These are phyloP conservation scores for Eucalyptus marginata DNA, from an alignment of 345 rosid species.

Conservation along the genomic window DNA sequence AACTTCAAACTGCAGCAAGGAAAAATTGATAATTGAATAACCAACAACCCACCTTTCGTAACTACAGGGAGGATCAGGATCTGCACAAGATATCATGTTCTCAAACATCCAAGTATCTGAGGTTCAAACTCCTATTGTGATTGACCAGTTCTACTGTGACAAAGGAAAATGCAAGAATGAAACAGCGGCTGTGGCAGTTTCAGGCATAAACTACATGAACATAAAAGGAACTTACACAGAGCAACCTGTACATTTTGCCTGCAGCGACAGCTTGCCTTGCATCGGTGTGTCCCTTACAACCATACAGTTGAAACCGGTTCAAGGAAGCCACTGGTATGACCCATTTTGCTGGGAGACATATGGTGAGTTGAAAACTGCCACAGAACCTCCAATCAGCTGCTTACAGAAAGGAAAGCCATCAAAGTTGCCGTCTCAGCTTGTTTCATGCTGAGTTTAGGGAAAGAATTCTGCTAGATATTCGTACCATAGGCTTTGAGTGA, in stretches of 20 bases:
- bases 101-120: constrained; percentile 69
- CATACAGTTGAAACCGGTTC: constrained; percentile 41
- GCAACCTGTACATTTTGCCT: constrained; percentile 58
- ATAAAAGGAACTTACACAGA: constrained; percentile 72
- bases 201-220: constrained; percentile 49
- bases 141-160: constrained; percentile 82
- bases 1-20: neutral
- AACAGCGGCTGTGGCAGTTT: constrained; percentile 72
- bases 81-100: constrained; percentile 74
- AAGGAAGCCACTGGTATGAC: constrained; percentile 8
- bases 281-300: constrained; percentile 42
- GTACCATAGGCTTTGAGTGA: neutral
- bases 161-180: constrained; percentile 41
- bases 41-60: neutral
- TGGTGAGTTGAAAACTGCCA: constrained; percentile 55
- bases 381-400: constrained; percentile 58
- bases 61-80: constrained; percentile 81
- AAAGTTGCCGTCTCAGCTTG: constrained; percentile 7
- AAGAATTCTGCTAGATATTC: neutral
- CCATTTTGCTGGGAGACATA: constrained; percentile 78
- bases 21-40: neutral
- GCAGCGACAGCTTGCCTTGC: constrained; percentile 83
- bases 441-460: constrained; percentile 24
- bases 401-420: constrained; percentile 38
- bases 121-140: constrained; percentile 66